These are phyloP conservation scores for Podila clonocystis DNA, from an alignment of 192 early-diverging fungal species.

Conservation along the genomic window DNA sequence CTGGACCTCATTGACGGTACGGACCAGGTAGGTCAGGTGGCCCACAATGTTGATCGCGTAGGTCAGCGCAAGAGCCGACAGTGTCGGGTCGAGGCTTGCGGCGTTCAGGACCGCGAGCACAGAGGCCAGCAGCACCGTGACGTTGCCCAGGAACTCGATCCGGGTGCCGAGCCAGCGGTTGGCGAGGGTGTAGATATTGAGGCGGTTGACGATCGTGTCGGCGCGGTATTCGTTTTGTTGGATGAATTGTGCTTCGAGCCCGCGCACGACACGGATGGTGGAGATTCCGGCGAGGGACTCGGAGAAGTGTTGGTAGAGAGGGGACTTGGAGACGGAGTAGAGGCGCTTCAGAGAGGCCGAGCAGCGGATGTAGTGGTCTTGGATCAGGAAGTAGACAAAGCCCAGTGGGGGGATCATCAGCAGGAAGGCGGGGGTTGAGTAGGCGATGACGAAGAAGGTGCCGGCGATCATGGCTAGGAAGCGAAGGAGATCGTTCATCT, in stretches of 20 bases:
- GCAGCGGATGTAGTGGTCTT: slow-evolving; percentile 71
- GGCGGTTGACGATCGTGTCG: not conserved
- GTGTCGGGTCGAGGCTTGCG: slow-evolving; percentile 67
- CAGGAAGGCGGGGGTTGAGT: slow-evolving; percentile 49
- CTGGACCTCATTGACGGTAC: slow-evolving; percentile 73
- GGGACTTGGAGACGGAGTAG: slow-evolving; percentile 78
- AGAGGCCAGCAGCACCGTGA: slow-evolving; percentile 81
- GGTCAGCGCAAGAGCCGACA: slow-evolving; percentile 75
- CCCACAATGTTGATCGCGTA: slow-evolving; percentile 82
- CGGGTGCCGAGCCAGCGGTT: slow-evolving; percentile 77
- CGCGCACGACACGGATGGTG: slow-evolving; percentile 74
- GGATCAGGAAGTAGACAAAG: slow-evolving; percentile 55
- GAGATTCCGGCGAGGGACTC: slow-evolving; percentile 66
- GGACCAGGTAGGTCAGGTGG: slow-evolving; percentile 75
- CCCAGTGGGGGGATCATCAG: slow-evolving; percentile 58
- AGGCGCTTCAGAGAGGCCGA: slow-evolving; percentile 83
- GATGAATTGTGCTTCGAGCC: slow-evolving; percentile 33
- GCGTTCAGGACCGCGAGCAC: slow-evolving; percentile 74
- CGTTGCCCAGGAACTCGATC: slow-evolving; percentile 56
- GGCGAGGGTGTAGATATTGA: slow-evolving; percentile 44
- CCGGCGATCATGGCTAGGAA: slow-evolving; percentile 21
- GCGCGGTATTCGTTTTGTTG: not conserved
- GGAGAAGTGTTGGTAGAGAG: slow-evolving; percentile 76
- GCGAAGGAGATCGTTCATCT: slow-evolving; percentile 51
- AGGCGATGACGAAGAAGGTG: slow-evolving; percentile 47